Base-by-base conservation (phyloP, 2,329 filamentous ascomycete genomes). In the Apiospora kogelbergensis region DNA sequence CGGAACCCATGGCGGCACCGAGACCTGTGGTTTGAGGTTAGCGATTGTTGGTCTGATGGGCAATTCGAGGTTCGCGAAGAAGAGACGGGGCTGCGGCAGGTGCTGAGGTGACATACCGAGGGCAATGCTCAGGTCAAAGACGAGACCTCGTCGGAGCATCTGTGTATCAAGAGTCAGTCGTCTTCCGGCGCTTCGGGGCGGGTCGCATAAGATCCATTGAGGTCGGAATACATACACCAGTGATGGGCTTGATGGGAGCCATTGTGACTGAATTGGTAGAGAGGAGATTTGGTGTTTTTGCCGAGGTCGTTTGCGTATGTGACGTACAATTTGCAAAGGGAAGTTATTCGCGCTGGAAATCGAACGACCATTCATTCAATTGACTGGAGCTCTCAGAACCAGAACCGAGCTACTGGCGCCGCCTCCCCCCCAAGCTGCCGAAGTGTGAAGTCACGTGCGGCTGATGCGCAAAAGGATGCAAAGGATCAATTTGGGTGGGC, bases 61-160 rank as follows among this genome's bases (percentile, higher is more conserved):
- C 42, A n/a, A n/a, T 45, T 60, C 20, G 20, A 44, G 24, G 13
- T 6, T 37, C 57, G 3, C 15, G 15, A 20, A 22, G 30, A 40
- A 63, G 37, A 24, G 11, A 24, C 30, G 7, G 57, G 10, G 37
- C 22, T 10, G 40, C 24, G 41, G 63, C n/a, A 15, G 53, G 53
- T 37, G 17, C 30, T 26, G 44, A 45, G 57, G 37, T 45, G 67
- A 82, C 86, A 71, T 83, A 89, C 87, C 86, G 70, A 89, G 82
- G 72, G 81, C 85, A 77, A 89, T 84, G 69, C 81, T 76, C 70
- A 89, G 81, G 77, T 89, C 87, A 73, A 84, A 78, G 76, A 89
- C 82, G 78, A 89, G 85, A 79, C 83, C 82, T 79, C 86, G 84
- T 81, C 86, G 86, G 80, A 89, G 85, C 84, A 89, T 89, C 87